phyloP scores from a whole-genome alignment of 768 basidiomycete species.

The Russula lepida region DNA sequence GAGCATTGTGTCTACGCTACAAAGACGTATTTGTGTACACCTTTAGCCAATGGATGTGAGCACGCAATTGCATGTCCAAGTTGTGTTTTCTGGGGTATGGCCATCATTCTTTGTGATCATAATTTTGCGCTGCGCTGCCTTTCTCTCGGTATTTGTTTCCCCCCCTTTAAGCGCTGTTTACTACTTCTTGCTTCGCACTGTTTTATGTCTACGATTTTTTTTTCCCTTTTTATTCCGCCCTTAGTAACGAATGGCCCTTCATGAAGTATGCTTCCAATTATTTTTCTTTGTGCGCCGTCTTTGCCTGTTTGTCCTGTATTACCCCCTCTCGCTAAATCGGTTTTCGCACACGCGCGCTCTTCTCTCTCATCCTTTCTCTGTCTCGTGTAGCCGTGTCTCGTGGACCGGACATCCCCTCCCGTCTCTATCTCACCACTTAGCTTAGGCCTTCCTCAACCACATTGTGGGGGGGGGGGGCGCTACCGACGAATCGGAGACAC shows the following conservation, averaged over 20 bases:
- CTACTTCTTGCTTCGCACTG: conserved; percentile 18
- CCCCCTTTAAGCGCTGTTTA: conserved; percentile 6
- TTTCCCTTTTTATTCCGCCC: not conserved
- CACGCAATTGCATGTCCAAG: conserved; percentile 1
- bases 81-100: conserved; percentile 7
- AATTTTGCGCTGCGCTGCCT: conserved; percentile 7
- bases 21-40: not conserved
- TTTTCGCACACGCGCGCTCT: conserved; percentile 6
- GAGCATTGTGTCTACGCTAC: conserved; percentile 1
- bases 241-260: conserved; percentile 10
- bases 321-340: conserved; percentile 14
- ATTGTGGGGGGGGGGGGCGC: not conserved
- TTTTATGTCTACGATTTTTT: conserved; percentile 9
- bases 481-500: conserved; percentile 17
- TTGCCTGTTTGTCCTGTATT: conserved; percentile 16
- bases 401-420: conserved; percentile 13
- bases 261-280: conserved; percentile 19
- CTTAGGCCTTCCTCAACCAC: not conserved
- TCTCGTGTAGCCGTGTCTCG: conserved; percentile 20
- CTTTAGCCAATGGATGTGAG: conserved; percentile 1
- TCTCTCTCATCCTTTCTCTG: not conserved
- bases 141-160: conserved; percentile 3
- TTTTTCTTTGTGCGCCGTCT: conserved; percentile 1
- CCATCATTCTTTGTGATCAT: conserved; percentile 11
- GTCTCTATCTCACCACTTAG: conserved; percentile 15